Evolutionary conservation across 169 alveolate species (phyloP), one percentile per base, ranked within the genome.

Genomic region (Plasmodium malariae): DNA sequence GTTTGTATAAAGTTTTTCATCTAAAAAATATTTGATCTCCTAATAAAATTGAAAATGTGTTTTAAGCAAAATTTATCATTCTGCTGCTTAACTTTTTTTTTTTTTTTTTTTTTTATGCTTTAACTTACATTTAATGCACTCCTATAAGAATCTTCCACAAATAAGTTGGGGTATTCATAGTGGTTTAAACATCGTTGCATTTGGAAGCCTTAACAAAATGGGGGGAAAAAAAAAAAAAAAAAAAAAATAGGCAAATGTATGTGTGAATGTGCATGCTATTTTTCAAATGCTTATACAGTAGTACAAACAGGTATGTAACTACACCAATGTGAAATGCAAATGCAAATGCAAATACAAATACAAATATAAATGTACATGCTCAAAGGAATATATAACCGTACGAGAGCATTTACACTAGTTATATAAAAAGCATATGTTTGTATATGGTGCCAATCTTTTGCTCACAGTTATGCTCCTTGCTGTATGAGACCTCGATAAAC

Each of bases 401-500:
- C 55, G n/a, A n/a, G n/a, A n/a, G n/a, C n/a, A n/a, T n/a, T n/a
- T n/a, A n/a, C n/a, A n/a, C n/a, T n/a, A n/a, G n/a, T n/a, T n/a
- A n/a, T n/a, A n/a, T n/a, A n/a, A n/a, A n/a, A n/a, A n/a, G n/a
- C n/a, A n/a, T n/a, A n/a, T n/a, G n/a, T n/a, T n/a, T n/a, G n/a
- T n/a, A 34, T 40, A 24, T 40, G 26, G 6, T 24, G 17, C 12
- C 45, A 17, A 19, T 45, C n/a, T 40, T 1, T 26, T 2, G 11
- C 89, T 57, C 59, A 80, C 90, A 80, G 43, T 49, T 67, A 21
- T 80, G 90, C 63, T 80, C 90, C 60, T 54, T 69, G 71, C 17
- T 67, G 59, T 80, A 80, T 3, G 90, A 65, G 3, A 80, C 90
- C 2, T 63, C 80, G 43, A 80, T 70, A 19, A 69, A 80, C 3